Evolutionary conservation across 495 filamentous ascomycete species (phyloP).

Genomic region (Trichoderma orchidacearum): DNA sequence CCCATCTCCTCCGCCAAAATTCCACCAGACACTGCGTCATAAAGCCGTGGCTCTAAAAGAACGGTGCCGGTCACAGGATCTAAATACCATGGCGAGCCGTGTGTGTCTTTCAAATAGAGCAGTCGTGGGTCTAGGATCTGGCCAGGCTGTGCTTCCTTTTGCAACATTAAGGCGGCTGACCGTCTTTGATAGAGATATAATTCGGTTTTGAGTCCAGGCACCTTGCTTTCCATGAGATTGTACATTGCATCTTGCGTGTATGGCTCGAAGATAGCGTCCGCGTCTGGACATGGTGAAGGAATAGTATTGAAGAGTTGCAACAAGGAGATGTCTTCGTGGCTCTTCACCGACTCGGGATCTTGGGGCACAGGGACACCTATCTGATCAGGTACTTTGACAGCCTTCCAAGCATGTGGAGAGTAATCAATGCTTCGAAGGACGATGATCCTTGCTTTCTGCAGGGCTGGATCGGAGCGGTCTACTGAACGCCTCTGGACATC

Average conservation of each 20-base stretch:
- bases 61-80: conserved; percentile 49
- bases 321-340: conserved; percentile 33
- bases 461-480: conserved; percentile 21
- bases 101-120: conserved; percentile 39
- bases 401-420: conserved; percentile 42
- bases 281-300: conserved; percentile 50
- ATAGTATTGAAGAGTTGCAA: conserved; percentile 82
- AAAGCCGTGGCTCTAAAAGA: conserved; percentile 48
- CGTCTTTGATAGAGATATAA: conserved; percentile 71
- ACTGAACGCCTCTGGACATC: conserved; percentile 42
- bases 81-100: conserved; percentile 54
- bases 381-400: conserved; percentile 8
- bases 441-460: conserved; percentile 30
- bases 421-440: conserved; percentile 45
- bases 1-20: conserved; percentile 62
- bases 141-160: conserved; percentile 56
- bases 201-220: conserved; percentile 49
- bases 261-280: conserved; percentile 35
- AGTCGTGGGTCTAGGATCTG: conserved; percentile 64
- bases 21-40: conserved; percentile 66
- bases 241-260: conserved; percentile 48
- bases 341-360: background rate
- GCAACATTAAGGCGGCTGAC: conserved; percentile 75
- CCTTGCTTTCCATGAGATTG: conserved; percentile 40
- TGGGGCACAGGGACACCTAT: background rate